A percentile compares a stretch with the other conserved stretches of the same genome.
Conservation (phyloP, 2,329 filamentous ascomycete genomes). For the Fusarium duplospermum region DNA sequence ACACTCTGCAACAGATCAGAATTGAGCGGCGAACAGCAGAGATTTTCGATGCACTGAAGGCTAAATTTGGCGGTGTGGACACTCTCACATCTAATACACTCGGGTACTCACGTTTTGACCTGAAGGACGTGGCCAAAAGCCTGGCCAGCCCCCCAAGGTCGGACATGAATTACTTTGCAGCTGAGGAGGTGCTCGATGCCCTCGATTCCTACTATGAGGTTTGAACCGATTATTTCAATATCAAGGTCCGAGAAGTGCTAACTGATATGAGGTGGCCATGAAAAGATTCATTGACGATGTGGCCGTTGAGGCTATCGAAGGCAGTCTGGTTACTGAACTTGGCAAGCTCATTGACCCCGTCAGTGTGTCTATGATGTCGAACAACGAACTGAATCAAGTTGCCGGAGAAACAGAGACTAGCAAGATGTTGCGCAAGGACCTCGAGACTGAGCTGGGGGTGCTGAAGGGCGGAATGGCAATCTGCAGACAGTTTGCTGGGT, state of each 20-base stretch:
- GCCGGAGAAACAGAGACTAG: slow-evolving; percentile 34
- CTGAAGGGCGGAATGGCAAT: not conserved
- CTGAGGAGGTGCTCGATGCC: slow-evolving; percentile 50
- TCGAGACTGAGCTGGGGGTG: slow-evolving; percentile 1
- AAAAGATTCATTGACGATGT: slow-evolving; percentile 31
- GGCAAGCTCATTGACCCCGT: slow-evolving; percentile 32
- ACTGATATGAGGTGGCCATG: slow-evolving; percentile 6
- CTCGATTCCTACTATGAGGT: slow-evolving; percentile 57
- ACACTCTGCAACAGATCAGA: slow-evolving; percentile 50
- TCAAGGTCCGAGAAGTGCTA: not conserved
- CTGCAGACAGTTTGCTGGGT: not conserved
- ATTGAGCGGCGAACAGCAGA: slow-evolving; percentile 1
- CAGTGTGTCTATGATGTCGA: slow-evolving; percentile 27
- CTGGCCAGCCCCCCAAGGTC: not conserved
- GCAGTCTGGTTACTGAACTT: slow-evolving; percentile 31
- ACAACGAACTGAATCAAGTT: slow-evolving; percentile 29
- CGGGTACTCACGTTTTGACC: not conserved
- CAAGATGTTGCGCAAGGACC: not conserved
- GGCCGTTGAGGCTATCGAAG: slow-evolving; percentile 42
- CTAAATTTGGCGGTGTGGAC: not conserved
- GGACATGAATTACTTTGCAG: slow-evolving; percentile 47
- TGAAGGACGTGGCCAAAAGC: not conserved
- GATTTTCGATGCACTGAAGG: not conserved
- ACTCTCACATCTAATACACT: not conserved
- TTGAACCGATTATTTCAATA: not conserved